A percentile compares a stretch with the other conserved stretches of the same genome.
phyloP scores from a whole-genome alignment of 2,329 filamentous ascomycete genomes.

The Alternaria gaisen region DNA sequence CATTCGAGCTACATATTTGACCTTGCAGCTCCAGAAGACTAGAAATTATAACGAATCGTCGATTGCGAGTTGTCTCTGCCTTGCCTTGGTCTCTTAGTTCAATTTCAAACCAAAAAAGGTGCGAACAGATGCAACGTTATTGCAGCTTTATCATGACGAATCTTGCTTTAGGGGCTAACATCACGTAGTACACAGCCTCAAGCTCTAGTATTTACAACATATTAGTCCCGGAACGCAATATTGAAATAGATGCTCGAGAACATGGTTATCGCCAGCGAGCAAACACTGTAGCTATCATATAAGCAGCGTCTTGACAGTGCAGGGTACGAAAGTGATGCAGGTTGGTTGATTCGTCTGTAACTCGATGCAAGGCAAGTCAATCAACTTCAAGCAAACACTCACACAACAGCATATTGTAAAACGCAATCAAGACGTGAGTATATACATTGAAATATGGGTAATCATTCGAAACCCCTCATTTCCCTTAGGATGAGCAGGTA shows the following conservation, averaged over 20 bases:
- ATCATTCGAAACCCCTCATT: neutral
- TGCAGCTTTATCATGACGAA: no score
- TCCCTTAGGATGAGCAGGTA: constrained; percentile 61
- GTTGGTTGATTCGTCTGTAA: neutral
- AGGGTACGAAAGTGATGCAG: neutral
- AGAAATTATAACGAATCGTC: no score
- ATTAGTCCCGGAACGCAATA: neutral
- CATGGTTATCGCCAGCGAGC: neutral
- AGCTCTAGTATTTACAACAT: neutral
- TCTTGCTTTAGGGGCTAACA: no score
- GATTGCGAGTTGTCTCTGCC: no score
- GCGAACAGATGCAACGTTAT: no score
- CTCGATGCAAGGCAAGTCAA: neutral
- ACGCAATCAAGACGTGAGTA: neutral
- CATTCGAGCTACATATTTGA: no score
- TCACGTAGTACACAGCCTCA: neutral
- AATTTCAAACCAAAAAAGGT: accelerated
- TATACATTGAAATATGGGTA: neutral
- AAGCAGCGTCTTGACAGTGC: neutral
- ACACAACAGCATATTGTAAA: neutral
- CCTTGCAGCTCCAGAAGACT: no score
- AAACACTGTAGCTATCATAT: neutral
- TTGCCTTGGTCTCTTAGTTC: no score
- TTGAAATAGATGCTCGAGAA: neutral
- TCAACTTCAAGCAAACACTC: neutral